phyloP scores from a whole-genome alignment of 306 rosid genomes.

The Vigna trinervia region DNA sequence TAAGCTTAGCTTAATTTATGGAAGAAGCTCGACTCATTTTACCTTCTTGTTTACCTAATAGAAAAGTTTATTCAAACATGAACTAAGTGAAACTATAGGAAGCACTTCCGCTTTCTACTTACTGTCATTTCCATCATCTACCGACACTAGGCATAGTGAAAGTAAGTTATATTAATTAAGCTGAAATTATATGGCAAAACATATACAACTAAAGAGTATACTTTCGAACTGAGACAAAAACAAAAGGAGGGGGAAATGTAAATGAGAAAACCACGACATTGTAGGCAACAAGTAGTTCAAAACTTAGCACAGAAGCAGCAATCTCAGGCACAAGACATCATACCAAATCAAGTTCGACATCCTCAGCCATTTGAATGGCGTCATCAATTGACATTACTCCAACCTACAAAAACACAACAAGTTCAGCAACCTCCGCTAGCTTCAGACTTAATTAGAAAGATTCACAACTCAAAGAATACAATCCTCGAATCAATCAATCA shows the following conservation, averaged over 20 bases:
- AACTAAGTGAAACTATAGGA: not conserved
- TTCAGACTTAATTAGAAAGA: not conserved
- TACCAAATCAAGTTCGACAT: conserved; percentile 89
- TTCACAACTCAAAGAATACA: not conserved
- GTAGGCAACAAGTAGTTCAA: not conserved
- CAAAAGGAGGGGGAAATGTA: not conserved
- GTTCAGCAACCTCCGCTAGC: conserved; percentile 34
- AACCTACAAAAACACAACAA: conserved; percentile 57
- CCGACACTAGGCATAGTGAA: conserved; percentile 13
- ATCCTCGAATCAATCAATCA: not conserved
- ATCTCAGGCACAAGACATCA: conserved; percentile 2
- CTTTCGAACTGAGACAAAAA: not conserved
- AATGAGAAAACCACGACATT: not conserved
- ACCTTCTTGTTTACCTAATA: not conserved
- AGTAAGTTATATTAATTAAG: not conserved
- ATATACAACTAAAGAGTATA: not conserved
- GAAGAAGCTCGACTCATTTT: no score
- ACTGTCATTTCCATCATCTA: not conserved
- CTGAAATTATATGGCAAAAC: not conserved
- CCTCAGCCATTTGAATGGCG: conserved; percentile 80
- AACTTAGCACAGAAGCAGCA: not conserved
- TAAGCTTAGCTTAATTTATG: not conserved
- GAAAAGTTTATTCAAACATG: not conserved
- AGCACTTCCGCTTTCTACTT: conserved; percentile 9
- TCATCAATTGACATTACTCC: conserved; percentile 75